phyloP scores from a whole-genome alignment of 495 filamentous ascomycete species.

The Hapsidospora chrysogenum region DNA sequence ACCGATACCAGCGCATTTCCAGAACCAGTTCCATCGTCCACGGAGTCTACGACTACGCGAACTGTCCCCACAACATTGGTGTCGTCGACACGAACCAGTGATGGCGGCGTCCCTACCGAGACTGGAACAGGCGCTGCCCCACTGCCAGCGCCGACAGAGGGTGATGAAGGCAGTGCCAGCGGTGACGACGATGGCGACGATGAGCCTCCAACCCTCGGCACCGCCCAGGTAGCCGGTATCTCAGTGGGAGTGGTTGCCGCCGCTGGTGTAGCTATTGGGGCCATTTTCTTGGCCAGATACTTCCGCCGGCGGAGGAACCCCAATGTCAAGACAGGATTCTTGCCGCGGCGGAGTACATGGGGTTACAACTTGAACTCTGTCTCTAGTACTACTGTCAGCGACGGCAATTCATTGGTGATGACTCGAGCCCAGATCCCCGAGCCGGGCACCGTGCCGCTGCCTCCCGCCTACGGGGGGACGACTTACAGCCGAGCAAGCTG shows the following conservation, averaged over 20 bases:
- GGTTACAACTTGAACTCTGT: no score
- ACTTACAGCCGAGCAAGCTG: slow-evolving; percentile 6
- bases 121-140: no score
- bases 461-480: slow-evolving; percentile 12
- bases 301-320: slow-evolving; percentile 16
- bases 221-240: slow-evolving; percentile 29
- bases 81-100: no score
- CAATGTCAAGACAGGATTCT: slow-evolving; percentile 20
- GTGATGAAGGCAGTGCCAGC: background rate
- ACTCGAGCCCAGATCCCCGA: no score
- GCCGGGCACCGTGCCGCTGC: slow-evolving; percentile 11
- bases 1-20: slow-evolving; percentile 3
- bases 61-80: no score
- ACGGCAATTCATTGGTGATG: no score
- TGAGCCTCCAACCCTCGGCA: slow-evolving; percentile 9
- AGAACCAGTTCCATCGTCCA: slow-evolving; percentile 2
- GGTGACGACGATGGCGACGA: background rate
- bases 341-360: slow-evolving; percentile 17
- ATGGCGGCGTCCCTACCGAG: no score
- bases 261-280: slow-evolving; percentile 17
- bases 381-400: no score
- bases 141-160: background rate
- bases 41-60: slow-evolving; percentile 1
- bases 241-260: slow-evolving; percentile 23
- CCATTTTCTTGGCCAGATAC: slow-evolving; percentile 24